Percentiles rank a stretch among this genome's conserved stretches.
phyloP scores from a whole-genome alignment of 225 moss, liverwort and hornwort genomes.

The Marchantia paleacea region DNA sequence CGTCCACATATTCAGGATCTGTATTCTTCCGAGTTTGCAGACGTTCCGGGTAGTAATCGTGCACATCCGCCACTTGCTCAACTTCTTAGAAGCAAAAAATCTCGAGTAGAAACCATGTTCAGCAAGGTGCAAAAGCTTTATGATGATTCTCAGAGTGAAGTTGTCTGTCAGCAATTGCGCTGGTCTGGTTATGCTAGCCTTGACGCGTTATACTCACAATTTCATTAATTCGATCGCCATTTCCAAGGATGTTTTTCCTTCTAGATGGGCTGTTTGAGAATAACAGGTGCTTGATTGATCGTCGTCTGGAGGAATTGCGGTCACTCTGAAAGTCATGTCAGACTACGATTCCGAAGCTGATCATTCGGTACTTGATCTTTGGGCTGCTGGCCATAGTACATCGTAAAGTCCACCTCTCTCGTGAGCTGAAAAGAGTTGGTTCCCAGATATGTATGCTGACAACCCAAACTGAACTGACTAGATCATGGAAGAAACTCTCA shows the following conservation, averaged over 20 bases:
- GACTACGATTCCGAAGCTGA: background rate
- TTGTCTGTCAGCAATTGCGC: background rate
- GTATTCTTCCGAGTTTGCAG: background rate
- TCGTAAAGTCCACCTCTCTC: background rate
- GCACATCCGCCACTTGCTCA: background rate
- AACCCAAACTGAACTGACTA: background rate
- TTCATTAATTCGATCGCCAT: background rate
- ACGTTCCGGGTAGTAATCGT: background rate
- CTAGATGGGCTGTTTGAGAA: background rate
- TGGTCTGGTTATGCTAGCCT: background rate
- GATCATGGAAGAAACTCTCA: background rate
- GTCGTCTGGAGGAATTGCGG: background rate
- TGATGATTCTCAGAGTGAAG: too few species aligned
- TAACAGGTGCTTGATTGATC: background rate
- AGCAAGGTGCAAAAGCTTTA: too few species aligned
- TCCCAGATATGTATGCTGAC: background rate
- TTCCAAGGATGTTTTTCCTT: background rate
- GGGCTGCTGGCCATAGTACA: background rate
- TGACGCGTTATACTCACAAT: background rate
- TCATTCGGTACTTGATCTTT: background rate
- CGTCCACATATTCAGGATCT: background rate
- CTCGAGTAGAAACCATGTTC: too few species aligned
- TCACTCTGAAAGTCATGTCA: background rate
- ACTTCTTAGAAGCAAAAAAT: too few species aligned
- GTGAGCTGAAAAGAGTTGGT: background rate